Conservation (phyloP, 352 stramenopile species). For the Saprolegnia parasitica region DNA sequence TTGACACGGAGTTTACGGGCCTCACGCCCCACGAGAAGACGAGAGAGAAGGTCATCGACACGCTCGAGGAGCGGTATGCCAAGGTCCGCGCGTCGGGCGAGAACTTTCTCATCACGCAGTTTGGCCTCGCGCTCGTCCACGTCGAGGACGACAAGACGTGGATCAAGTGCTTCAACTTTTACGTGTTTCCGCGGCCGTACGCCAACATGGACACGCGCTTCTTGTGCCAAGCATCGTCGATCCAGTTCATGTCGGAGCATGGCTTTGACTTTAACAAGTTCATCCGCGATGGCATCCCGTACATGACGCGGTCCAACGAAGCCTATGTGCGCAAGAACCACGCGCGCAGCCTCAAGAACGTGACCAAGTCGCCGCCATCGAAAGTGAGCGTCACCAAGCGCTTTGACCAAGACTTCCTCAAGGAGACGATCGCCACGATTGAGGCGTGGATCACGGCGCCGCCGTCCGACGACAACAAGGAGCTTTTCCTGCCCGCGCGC, state of each 20-base stretch:
- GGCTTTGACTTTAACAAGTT: conserved; percentile 87
- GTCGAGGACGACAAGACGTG: conserved; percentile 45
- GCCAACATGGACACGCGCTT: conserved; percentile 64
- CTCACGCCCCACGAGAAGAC: conserved; percentile 61
- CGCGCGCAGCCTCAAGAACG: conserved; percentile 51
- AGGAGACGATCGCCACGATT: conserved; percentile 33
- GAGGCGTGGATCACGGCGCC: conserved; percentile 47
- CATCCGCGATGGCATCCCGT: conserved; percentile 76
- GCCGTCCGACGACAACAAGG: conserved; percentile 47
- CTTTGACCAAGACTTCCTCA: conserved; percentile 16
- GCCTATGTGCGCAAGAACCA: conserved; percentile 46
- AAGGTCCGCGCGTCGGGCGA: conserved; percentile 70
- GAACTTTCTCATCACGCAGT: conserved; percentile 80
- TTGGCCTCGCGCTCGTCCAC: conserved; percentile 72
- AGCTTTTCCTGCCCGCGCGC: conserved; percentile 46
- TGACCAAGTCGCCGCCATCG: conserved; percentile 35
- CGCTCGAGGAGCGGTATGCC: conserved; percentile 65
- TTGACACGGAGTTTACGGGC: conserved; percentile 82
- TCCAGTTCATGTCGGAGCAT: conserved; percentile 78
- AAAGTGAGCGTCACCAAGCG: conserved; percentile 14
- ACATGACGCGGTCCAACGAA: conserved; percentile 57
- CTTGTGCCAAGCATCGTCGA: conserved; percentile 69
- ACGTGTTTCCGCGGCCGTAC: conserved; percentile 70
- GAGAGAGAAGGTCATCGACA: conserved; percentile 51
- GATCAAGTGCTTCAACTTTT: conserved; percentile 86